Evolutionary conservation across 352 stramenopile species (phyloP), one percentile per base, ranked within the genome.

Genomic region (Phytopythium kandeliae): DNA sequence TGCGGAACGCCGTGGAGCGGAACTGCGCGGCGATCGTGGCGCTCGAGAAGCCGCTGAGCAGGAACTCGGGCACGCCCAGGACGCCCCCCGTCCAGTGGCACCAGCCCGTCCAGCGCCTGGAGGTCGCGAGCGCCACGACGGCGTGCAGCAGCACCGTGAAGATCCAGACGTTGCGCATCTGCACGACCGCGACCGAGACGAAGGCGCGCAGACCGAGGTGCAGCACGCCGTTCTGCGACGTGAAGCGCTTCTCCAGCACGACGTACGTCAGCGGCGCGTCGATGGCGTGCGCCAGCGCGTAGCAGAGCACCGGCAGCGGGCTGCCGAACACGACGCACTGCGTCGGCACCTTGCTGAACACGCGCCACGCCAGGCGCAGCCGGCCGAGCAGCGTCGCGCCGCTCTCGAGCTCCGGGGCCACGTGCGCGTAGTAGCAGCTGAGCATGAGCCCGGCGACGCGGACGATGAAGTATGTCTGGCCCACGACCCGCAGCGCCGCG

Each of bases 271-370:
- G 55, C 0, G 65, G 54, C 19, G 67, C 62, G 38, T 86, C 72
- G 9, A 83, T 55, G 17, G 71, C 26, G 38, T 86, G 72, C 2
- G 75, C 71, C 2, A 74, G 21, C 0, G 66, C 54, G 51, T 82
- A 86, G 50, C 62, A 73, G 2, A 58, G 22, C 7, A 82, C 65
- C 0, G 72, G 75, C 30, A 84, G 66, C 1, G 55, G 48, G 28
- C 63, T 75, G 8, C 71, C 70, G 58, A 70, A 82, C 3, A 83
- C 58, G 25, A 86, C 57, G 26, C 67, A 76, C 38, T 86, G 67
- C 8, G 57, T 73, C 4, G 74, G 71, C 10, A 79, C 57, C 34
- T 57, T 71, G 37, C 74, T 56, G 34, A 86, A 71, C 0, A 80
- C 25, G 38, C 46, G 30, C 16, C 59, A 26, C 31, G 67, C 38